phyloP scores from a whole-genome alignment of 2,329 filamentous ascomycete species.

The Exophiala aquamarina region DNA sequence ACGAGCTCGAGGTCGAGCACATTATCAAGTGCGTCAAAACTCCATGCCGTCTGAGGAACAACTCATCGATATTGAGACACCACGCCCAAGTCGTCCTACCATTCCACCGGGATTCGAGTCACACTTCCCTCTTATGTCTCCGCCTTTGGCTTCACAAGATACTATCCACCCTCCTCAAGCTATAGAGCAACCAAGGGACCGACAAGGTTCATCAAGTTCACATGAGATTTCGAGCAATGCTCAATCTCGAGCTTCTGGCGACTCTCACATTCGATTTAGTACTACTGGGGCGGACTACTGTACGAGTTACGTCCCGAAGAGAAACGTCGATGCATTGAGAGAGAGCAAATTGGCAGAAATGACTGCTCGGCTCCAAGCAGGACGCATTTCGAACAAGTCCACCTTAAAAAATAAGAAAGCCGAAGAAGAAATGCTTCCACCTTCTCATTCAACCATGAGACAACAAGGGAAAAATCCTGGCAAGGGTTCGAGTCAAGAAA shows the following conservation, averaged over 20 bases:
- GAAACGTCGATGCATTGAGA: neutral
- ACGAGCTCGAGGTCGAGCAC: no score
- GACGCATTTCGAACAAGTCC: no score
- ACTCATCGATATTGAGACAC: no score
- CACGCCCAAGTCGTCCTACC: no score
- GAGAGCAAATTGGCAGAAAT: neutral
- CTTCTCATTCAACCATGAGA: constrained; percentile 20
- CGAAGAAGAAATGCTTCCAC: constrained; percentile 3
- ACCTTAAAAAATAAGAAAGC: constrained; percentile 19
- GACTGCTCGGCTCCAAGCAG: no score
- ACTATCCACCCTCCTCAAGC: neutral
- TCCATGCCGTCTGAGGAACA: no score
- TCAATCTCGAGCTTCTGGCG: neutral
- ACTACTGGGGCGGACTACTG: neutral
- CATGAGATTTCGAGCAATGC: neutral
- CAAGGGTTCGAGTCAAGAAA: constrained; percentile 14
- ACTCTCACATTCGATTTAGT: neutral
- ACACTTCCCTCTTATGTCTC: neutral
- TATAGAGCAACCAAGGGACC: neutral
- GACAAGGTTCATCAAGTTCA: neutral
- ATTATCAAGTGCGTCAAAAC: no score
- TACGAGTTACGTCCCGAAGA: neutral
- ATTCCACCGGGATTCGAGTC: neutral
- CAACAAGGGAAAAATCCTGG: constrained; percentile 23
- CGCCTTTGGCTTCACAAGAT: neutral